These are phyloP conservation scores for Glycine soja DNA, from an alignment of 306 rosid genomes.

Conservation along the genomic window DNA sequence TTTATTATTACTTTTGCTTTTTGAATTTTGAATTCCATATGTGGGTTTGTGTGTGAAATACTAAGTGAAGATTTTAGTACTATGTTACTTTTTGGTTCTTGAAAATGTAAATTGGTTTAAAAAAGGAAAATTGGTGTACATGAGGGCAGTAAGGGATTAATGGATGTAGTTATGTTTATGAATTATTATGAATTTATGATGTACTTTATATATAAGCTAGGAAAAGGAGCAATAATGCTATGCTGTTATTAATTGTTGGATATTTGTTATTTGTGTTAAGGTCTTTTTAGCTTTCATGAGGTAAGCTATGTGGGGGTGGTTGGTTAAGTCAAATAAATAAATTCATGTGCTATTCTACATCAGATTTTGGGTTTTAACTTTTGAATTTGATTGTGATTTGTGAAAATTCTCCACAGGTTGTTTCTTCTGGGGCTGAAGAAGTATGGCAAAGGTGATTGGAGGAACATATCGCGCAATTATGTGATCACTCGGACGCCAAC, in stretches of 20 bases:
- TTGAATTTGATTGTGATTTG: constrained; percentile 30
- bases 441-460: constrained; percentile 97
- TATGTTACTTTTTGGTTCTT: constrained; percentile 7
- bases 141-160: neutral
- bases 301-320: constrained; percentile 6
- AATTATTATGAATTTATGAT: constrained; percentile 17
- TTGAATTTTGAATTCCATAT: neutral
- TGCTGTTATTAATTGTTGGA: constrained; percentile 24
- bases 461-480: constrained; percentile 83
- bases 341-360: neutral
- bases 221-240: constrained; percentile 36
- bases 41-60: neutral
- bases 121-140: neutral
- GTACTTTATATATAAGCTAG: constrained; percentile 1
- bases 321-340: constrained; percentile 7
- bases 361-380: neutral
- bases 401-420: constrained; percentile 57
- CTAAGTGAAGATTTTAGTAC: constrained; percentile 5
- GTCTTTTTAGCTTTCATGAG: constrained; percentile 1
- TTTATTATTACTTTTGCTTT: constrained; percentile 32
- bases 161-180: constrained; percentile 37
- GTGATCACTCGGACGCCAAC: constrained; percentile 85
- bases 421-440: constrained; percentile 86
- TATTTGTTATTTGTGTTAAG: constrained; percentile 26
- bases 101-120: constrained; percentile 21